These are phyloP conservation scores for Limonium bicolor DNA, from an alignment of 148 eudicot species.

Conservation along the genomic window DNA sequence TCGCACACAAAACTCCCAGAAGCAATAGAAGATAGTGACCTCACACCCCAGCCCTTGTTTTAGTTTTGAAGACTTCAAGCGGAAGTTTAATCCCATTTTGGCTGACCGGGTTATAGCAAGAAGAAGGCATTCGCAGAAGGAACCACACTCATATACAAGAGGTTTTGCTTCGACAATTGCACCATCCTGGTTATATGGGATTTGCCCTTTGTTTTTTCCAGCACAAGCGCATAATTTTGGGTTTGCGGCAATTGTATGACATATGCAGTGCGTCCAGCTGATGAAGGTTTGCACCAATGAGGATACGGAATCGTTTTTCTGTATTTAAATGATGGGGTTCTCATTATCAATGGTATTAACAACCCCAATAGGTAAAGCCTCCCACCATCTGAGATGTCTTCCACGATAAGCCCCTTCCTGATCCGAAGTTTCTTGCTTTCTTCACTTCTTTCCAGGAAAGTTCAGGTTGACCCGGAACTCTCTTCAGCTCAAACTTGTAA, in stretches of 20 bases:
- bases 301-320: constrained; percentile 50
- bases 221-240: constrained; percentile 52
- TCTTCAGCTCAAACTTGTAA: constrained; percentile 55
- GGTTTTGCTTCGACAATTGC: constrained; percentile 73
- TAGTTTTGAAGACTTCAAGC: constrained; percentile 86
- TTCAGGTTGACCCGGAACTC: constrained; percentile 57
- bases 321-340: constrained; percentile 50
- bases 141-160: constrained; percentile 85
- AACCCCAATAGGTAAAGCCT: constrained; percentile 37
- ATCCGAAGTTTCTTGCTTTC: constrained; percentile 29
- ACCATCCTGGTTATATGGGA: constrained; percentile 67
- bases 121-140: constrained; percentile 66
- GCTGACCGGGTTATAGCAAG: constrained; percentile 67
- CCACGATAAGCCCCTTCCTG: constrained; percentile 33
- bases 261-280: constrained; percentile 51
- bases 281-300: constrained; percentile 30
- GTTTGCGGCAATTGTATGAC: constrained; percentile 41
- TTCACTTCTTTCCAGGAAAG: constrained; percentile 63
- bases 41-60: constrained; percentile 88
- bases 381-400: constrained; percentile 49
- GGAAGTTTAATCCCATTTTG: constrained; percentile 63
- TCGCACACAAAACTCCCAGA: constrained; percentile 90
- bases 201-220: constrained; percentile 54
- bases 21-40: constrained; percentile 55
- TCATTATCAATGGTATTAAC: constrained; percentile 53